These are phyloP conservation scores for Fusarium pseudoanthophilum DNA, from an alignment of 2,329 filamentous ascomycete species.

Conservation along the genomic window DNA sequence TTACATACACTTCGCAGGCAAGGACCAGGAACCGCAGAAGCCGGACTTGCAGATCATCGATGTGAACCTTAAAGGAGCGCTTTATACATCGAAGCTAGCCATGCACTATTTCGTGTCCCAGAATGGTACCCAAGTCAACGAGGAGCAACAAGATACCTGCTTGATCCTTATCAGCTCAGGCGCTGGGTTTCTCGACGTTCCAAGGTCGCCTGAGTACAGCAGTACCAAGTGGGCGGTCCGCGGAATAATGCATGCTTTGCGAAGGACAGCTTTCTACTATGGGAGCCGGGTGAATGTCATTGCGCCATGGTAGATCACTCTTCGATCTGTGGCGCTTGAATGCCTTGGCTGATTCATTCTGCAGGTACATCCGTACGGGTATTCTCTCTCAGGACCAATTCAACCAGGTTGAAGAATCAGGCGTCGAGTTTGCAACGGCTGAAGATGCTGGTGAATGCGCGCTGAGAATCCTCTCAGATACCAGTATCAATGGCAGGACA, in stretches of 20 bases:
- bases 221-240: slow-evolving; percentile 13
- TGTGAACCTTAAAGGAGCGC: neutral
- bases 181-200: neutral
- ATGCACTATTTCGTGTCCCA: slow-evolving; percentile 3
- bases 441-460: slow-evolving; percentile 9
- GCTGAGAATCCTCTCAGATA: neutral
- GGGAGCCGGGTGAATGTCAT: slow-evolving; percentile 3
- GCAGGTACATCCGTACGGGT: neutral
- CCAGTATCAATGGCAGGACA: neutral
- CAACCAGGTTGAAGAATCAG: neutral
- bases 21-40: neutral
- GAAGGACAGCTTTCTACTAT: neutral
- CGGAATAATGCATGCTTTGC: slow-evolving; percentile 8
- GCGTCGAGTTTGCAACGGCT: neutral
- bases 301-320: neutral
- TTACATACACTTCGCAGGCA: neutral
- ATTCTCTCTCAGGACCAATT: slow-evolving; percentile 3
- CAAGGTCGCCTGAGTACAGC: slow-evolving; percentile 1
- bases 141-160: neutral
- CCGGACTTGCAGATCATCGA: neutral
- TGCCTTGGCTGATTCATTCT: rapidly evolving
- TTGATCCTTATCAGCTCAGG: slow-evolving; percentile 1
- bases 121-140: neutral
- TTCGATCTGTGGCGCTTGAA: too few relatives aligned
- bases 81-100: neutral